Evolutionary conservation across 2,329 filamentous ascomycete genomes (phyloP).

Genomic region (Eutypella sp.): DNA sequence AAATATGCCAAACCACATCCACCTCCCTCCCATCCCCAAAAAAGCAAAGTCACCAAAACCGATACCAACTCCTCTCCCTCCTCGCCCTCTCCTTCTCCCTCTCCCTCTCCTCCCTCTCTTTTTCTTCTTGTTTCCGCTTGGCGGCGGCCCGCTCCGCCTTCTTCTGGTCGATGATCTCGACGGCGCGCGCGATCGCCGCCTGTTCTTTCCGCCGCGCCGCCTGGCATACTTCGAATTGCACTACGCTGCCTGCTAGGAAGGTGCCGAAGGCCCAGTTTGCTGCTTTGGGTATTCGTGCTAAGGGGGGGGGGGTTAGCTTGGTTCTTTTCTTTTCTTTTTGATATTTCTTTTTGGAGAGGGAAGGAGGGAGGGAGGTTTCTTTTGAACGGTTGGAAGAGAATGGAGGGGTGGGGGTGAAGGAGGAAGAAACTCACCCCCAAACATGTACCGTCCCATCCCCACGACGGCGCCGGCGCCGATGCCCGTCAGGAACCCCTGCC

Average conservation of each 20-base stretch:
- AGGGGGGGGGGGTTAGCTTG: no score
- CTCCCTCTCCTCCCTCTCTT: conserved; percentile 38
- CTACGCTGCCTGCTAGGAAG: conserved; percentile 65
- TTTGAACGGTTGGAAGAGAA: no score
- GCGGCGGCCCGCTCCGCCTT: conserved; percentile 55
- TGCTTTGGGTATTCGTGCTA: conserved; percentile 58
- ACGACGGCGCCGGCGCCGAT: conserved; percentile 74
- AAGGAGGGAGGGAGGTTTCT: no score
- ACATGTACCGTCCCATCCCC: conserved; percentile 68
- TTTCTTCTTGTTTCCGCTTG: conserved; percentile 30
- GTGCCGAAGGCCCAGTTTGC: conserved; percentile 82
- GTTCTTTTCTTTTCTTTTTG: no score
- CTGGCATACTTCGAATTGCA: conserved; percentile 81
- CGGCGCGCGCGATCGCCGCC: conserved; percentile 76
- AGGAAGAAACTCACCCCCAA: conserved; percentile 57
- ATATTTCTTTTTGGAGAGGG: no score
- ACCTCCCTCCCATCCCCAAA: no score
- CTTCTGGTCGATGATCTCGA: conserved; percentile 75
- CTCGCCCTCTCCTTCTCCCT: conserved; percentile 27
- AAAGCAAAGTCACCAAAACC: conserved; percentile 49
- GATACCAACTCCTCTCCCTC: conserved; percentile 46
- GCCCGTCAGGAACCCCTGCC: conserved; percentile 76
- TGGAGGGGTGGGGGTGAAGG: not conserved
- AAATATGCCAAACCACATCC: no score
- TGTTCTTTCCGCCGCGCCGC: conserved; percentile 68